Percentiles rank a stretch among this genome's conserved stretches.
Conservation (phyloP, 192 early-diverging fungal species). For the Coemansia sp. region DNA sequence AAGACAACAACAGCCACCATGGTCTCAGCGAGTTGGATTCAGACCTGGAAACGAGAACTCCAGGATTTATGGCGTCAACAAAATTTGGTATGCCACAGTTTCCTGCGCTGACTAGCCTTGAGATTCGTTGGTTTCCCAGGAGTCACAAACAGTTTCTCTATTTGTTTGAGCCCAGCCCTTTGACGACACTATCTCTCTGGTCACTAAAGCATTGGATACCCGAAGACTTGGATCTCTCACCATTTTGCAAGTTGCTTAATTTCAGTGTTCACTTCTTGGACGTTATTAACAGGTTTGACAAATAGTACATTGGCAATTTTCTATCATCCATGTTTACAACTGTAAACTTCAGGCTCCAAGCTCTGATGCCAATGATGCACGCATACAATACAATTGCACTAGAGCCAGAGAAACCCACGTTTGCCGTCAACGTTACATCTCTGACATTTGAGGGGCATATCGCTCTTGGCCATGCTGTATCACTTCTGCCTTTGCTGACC, state of each 20-base stretch:
- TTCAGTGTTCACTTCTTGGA: conserved; percentile 15
- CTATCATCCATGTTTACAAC: neutral
- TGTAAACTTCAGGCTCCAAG: neutral
- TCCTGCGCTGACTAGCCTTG: conserved; percentile 14
- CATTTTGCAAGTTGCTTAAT: conserved; percentile 1
- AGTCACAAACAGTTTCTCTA: neutral
- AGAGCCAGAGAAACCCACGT: neutral
- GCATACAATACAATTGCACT: neutral
- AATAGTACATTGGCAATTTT: neutral
- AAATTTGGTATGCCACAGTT: conserved; percentile 14
- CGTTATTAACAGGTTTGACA: neutral
- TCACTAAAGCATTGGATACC: conserved; percentile 15
- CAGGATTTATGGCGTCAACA: neutral
- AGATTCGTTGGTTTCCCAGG: conserved; percentile 16
- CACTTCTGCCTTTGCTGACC: neutral
- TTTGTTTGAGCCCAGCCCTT: conserved; percentile 14
- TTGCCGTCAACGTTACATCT: conserved; percentile 3
- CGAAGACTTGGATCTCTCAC: neutral
- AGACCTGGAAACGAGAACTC: neutral
- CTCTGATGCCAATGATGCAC: conserved; percentile 3
- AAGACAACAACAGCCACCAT: neutral
- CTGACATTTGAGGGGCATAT: neutral
- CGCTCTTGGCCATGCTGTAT: neutral
- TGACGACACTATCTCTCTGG: conserved; percentile 11
- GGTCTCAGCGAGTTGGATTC: neutral